Conservation (phyloP, 345 rosid species). For the Cochlearia excelsa region DNA sequence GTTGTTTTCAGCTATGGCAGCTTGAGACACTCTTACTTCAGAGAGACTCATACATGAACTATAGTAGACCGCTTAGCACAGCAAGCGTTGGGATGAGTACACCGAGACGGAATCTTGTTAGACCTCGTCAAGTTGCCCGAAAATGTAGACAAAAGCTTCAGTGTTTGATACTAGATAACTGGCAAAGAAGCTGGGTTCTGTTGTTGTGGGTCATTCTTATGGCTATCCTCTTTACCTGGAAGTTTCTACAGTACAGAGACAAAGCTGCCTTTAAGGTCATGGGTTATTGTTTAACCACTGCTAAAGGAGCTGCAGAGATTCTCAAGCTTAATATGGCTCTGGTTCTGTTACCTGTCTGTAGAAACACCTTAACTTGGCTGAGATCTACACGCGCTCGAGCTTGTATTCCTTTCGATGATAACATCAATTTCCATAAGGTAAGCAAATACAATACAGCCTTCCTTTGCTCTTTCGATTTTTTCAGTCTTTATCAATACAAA, state of each 20-base stretch:
- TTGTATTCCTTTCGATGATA: conserved; percentile 76
- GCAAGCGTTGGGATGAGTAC: conserved; percentile 60
- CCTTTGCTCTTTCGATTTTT: background rate
- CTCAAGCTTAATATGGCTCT: conserved; percentile 97
- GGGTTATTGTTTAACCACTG: conserved; percentile 80
- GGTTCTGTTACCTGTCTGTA: conserved; percentile 86
- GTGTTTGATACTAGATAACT: conserved; percentile 63
- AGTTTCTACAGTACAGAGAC: conserved; percentile 69
- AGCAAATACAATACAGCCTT: background rate
- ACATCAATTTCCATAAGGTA: conserved; percentile 94
- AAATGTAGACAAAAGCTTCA: conserved; percentile 42
- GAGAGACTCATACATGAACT: conserved; percentile 83
- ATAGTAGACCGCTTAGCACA: conserved; percentile 81
- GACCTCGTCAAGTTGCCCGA: conserved; percentile 40
- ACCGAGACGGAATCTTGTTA: conserved; percentile 50
- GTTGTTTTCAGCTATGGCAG: conserved; percentile 79
- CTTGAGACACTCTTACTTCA: conserved; percentile 86
- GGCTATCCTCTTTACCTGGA: conserved; percentile 80
- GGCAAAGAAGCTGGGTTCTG: conserved; percentile 82
- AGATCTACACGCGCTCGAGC: conserved; percentile 70
- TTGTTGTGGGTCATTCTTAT: conserved; percentile 58
- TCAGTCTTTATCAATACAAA: background rate
- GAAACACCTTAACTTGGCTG: conserved; percentile 91
- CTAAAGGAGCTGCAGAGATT: conserved; percentile 98
- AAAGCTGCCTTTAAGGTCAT: conserved; percentile 72